Evolutionary conservation across 495 filamentous ascomycete species (phyloP).

Genomic region (Hypoxylon fragiforme): DNA sequence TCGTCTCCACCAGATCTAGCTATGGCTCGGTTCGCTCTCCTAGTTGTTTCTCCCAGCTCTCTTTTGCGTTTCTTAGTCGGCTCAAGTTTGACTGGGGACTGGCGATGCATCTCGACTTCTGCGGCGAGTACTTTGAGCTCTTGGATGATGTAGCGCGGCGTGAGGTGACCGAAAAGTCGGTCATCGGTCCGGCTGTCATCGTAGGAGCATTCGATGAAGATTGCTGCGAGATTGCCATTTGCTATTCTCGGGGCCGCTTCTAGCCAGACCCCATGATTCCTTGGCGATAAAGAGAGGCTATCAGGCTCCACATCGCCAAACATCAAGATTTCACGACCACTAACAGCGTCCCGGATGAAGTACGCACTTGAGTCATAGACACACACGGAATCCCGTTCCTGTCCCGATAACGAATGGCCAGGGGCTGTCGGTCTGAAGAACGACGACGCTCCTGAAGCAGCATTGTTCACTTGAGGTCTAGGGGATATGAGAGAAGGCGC

Average conservation of each 20-base stretch:
- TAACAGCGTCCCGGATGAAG: conserved; percentile 76
- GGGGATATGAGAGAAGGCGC: conserved; percentile 19
- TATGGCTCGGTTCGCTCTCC: conserved; percentile 2
- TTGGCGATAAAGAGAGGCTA: conserved; percentile 75
- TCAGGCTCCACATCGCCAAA: conserved; percentile 97
- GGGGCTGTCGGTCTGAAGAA: conserved; percentile 19
- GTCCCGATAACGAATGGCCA: conserved; percentile 29
- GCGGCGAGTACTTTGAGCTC: conserved; percentile 74
- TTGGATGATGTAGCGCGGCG: conserved; percentile 74
- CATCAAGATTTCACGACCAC: conserved; percentile 77
- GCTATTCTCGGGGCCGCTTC: conserved; percentile 83
- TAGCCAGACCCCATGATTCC: conserved; percentile 77
- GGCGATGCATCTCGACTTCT: conserved; percentile 57
- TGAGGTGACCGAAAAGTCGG: conserved; percentile 83
- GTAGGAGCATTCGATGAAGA: conserved; percentile 96
- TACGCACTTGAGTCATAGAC: conserved; percentile 85
- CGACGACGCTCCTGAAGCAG: conserved; percentile 29
- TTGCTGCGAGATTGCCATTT: conserved; percentile 66
- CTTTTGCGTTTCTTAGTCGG: conserved; percentile 50
- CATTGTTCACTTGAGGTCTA: conserved; percentile 17
- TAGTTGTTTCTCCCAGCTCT: conserved; percentile 24
- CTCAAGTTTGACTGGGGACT: conserved; percentile 28
- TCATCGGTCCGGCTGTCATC: conserved; percentile 73
- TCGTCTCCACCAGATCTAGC: conserved; percentile 30
- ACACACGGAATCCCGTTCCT: conserved; percentile 52